Evolutionary conservation across 1,284 basidiomycete genomes (phyloP), one percentile per base, ranked within the genome.

Genomic region (Trichosporon inkin): DNA sequence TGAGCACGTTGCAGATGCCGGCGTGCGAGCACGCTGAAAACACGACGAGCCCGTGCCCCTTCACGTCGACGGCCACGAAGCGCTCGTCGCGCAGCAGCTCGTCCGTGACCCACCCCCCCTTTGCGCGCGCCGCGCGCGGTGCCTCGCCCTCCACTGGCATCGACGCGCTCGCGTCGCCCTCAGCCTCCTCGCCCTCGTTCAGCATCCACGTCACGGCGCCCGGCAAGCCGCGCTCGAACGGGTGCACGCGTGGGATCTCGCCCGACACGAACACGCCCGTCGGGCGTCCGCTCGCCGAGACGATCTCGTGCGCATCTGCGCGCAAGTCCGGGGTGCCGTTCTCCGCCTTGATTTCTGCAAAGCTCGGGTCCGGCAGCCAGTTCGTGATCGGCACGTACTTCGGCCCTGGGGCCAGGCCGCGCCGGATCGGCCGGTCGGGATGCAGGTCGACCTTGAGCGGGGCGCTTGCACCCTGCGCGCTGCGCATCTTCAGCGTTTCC

Each of bases 1-100:
- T 85, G 60, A 89, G 79, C 37, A 90, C 88, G 66, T 92, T 92
- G 58, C 89, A 86, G 60, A 91, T 89, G 0, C 88, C 89, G 4
- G 89, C 88, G 75, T 91, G 88, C 5, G 88, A 89, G 72, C 88
- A 90, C 84, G 89, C 86, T 78, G 87, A 90, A 75, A 92, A 89
- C 54, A 92, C 81, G 19, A 91, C 82, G 32, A 91, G 76, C 0
- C 90, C 89, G 71, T 89, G 90, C 17, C 88, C 88, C 24, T 82
- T 80, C 1, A 91, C 86, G 72, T 91, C 88, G 37, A 90, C 79
- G 0, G 81, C 86, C 53, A 84, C 84, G 71, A 90, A 92, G 38
- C 89, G 82, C 71, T 92, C 90, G 64, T 91, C 90, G 84, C 85
- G 85, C 67, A 91, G 84, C 61, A 86, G 82, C 87, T 82, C 81